Conservation (phyloP, 2,329 filamentous ascomycete genomes). For the Pseudogymnoascus destructans region DNA sequence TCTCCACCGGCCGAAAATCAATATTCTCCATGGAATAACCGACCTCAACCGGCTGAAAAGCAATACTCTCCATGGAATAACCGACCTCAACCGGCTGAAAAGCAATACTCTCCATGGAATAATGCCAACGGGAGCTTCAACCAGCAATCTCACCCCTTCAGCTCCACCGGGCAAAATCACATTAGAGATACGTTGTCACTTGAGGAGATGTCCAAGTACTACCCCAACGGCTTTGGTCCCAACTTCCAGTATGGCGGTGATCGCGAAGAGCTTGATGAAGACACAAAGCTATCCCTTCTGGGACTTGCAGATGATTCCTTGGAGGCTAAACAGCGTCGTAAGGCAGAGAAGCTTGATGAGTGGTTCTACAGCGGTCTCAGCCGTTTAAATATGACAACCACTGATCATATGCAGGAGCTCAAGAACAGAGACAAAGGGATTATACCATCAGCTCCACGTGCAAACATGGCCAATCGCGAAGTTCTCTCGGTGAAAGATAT, state of each 20-base stretch:
- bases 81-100: background rate
- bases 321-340: constrained; percentile 11
- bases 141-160: constrained; percentile 5
- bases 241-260: constrained; percentile 15
- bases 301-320: background rate
- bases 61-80: background rate
- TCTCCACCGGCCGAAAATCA: background rate
- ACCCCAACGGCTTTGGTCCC: constrained; percentile 19
- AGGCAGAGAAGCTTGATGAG: constrained; percentile 17
- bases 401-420: constrained; percentile 19
- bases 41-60: background rate
- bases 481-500: constrained; percentile 18
- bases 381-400: constrained; percentile 19
- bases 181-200: constrained; percentile 21
- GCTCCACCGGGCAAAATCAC: background rate
- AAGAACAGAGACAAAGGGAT: constrained; percentile 9
- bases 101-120: background rate
- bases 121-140: background rate
- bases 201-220: constrained; percentile 19
- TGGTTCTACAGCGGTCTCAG: constrained; percentile 23
- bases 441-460: background rate
- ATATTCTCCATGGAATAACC: background rate
- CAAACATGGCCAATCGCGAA: constrained; percentile 6
- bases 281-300: constrained; percentile 2
- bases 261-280: constrained; percentile 13